Base-by-base conservation (phyloP, 148 eudicot genomes). In the Polygonum maritimum region DNA sequence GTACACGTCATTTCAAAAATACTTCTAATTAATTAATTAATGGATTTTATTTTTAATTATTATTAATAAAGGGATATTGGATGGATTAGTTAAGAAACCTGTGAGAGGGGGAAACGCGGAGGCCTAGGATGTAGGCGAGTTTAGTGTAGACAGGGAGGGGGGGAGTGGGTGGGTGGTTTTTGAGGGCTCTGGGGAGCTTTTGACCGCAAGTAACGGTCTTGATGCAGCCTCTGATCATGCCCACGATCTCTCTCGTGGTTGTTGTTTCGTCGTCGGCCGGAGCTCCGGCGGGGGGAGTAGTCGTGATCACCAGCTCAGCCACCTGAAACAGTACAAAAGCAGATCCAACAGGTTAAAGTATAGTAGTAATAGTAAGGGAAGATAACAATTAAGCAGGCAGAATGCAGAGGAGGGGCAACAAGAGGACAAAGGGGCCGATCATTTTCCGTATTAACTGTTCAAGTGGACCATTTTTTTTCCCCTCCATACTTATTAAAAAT, bases 161-260 rank as follows among this genome's bases (percentile, higher is more conserved):
- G 8, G 74, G 47, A 39, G 73, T 4, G 10, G 65, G 47, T 72
- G 5, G 73, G 74, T 45, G 39, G 41, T 71, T 82, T 35, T 84
- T 80, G 19, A 58, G 75, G 9, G 79, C 78, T 67, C 87, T 74
- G 9, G 87, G 60, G 75, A 79, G 76, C 36, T 88, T 90, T 31
- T 78, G 87, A 21, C 92, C 96, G 47, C 96, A 90, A 0, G 97
- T 92, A 83, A 89, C 98, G 76, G 89, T 87, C 62, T 95, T 95
- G 72, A 95, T 92, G 77, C 96, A 92, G 5, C 98, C 98, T 40
- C 98, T 88, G 7, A 95, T 84, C 87, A 92, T 89, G 69, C 98
- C 98, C 7, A 92, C 96, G 31, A 95, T 89, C 63, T 83, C 87
- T 62, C 85, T 83, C 71, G 75, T 84, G 60, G 80, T 79, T 15